phyloP scores from a whole-genome alignment of 208 protist genomes.

The Trypanosoma congolense region DNA sequence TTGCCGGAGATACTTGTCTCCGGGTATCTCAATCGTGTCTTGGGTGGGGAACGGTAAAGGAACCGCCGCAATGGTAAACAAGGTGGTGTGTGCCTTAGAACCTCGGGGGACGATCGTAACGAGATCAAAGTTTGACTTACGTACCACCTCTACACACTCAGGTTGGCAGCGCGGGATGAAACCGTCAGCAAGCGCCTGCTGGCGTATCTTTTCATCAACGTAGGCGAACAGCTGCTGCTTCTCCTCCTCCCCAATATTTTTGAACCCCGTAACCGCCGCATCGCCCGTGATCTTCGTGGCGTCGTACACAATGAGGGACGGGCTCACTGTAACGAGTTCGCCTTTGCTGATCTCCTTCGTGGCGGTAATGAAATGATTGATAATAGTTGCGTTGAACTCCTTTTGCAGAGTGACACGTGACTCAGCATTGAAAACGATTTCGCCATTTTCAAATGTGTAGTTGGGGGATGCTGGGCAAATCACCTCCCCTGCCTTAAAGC shows the following conservation, averaged over 20 bases:
- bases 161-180: conserved; percentile 57
- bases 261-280: conserved; percentile 31
- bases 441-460: conserved; percentile 32
- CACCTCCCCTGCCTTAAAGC: conserved; percentile 53
- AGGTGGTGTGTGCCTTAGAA: conserved; percentile 34
- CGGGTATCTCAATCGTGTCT: conserved; percentile 74
- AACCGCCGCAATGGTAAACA: conserved; percentile 71
- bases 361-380: conserved; percentile 75
- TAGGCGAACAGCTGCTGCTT: conserved; percentile 66
- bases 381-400: conserved; percentile 69
- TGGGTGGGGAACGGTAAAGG: conserved; percentile 68
- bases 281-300: conserved; percentile 15
- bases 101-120: conserved; percentile 37
- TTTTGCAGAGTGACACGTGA: conserved; percentile 34
- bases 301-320: conserved; percentile 71
- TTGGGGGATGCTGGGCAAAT: conserved; percentile 45
- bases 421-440: conserved; percentile 47
- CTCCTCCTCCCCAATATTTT: conserved; percentile 44
- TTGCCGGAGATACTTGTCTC: conserved; percentile 64
- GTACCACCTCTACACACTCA: conserved; percentile 46
- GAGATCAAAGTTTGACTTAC: conserved; percentile 26
- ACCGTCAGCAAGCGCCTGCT: conserved; percentile 57
- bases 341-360: conserved; percentile 30
- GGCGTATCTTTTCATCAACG: conserved; percentile 75
- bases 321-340: conserved; percentile 52